Base-by-base conservation (phyloP, 805 yeast species). In the Trichomonascus vanleenenianus region DNA sequence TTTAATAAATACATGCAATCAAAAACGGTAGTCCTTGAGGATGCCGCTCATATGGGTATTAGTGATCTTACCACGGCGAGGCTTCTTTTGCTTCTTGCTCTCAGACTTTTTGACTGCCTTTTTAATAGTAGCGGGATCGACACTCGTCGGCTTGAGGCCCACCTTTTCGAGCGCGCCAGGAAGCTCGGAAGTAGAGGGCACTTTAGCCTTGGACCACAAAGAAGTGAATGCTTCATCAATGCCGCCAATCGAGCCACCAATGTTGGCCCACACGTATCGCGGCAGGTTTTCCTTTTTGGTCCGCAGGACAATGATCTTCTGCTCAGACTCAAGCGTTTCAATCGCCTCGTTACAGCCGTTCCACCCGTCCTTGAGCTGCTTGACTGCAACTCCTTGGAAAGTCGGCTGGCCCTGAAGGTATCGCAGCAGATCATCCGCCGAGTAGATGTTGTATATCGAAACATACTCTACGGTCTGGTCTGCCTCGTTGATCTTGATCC, bases 31-130 rank as follows among this genome's bases (percentile, higher is more conserved):
- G 60, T 93, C 98, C 65, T 85, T 87, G 60, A 93, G 77, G 19
- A 93, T 83, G 47, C 97, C 97, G 63, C 88, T 83, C 94, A 93
- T 84, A 65, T 93, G 99, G 2, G 95, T 83, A 64, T 93, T 93
- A 9, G 99, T 93, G 58, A 93, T 78, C 71, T 88, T 93, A 39
- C 96, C 94, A 60, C 88, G 77, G 66, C 97, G 79, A 42, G 94
- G 85, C 65, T 85, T 89, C 76, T 87, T 87, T 62, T 83, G 88
- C 67, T 88, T 91, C 63, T 83, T 78, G 43, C 73, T 76, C 30
- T 67, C 69, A 1, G 72, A 66, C 14, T 71, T 65, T 35, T 71
- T 73, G 39, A 75, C 76, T 46, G 75, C 77, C 60, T 80, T 83
- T 65, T 82, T 85, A 49, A 88, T 67, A n/a, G 85, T 77, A 36